A percentile compares a stretch with the other conserved stretches of the same genome.
phyloP scores from a whole-genome alignment of 768 basidiomycete species.

The Mycena filopes region DNA sequence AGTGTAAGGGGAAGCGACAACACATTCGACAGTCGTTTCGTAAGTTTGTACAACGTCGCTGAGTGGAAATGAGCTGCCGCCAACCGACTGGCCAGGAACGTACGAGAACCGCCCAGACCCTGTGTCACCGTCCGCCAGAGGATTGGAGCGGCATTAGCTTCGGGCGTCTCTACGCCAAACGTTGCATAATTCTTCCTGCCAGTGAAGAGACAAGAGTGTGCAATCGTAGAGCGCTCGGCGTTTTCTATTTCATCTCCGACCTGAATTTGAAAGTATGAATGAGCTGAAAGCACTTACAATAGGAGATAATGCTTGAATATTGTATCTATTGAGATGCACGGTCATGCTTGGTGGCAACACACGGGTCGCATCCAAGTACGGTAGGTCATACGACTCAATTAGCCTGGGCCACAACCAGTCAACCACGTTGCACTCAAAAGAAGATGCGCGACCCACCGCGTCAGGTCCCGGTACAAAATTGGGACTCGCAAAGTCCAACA shows the following conservation, averaged over 20 bases:
- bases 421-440: constrained; percentile 3
- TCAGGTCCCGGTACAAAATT: constrained; percentile 78
- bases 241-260: constrained; percentile 55
- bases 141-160: constrained; percentile 78
- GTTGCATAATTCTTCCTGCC: constrained; percentile 62
- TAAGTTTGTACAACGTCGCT: constrained; percentile 75
- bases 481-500: constrained; percentile 87
- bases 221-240: constrained; percentile 67
- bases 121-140: constrained; percentile 78
- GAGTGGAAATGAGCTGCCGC: constrained; percentile 15
- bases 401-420: constrained; percentile 54
- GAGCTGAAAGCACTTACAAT: constrained; percentile 56
- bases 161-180: constrained; percentile 75
- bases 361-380: constrained; percentile 80
- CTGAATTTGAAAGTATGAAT: constrained; percentile 15
- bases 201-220: constrained; percentile 73
- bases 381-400: constrained; percentile 80
- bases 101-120: constrained; percentile 79
- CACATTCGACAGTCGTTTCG: constrained; percentile 66
- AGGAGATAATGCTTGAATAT: constrained; percentile 73
- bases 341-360: constrained; percentile 70
- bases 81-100: constrained; percentile 44
- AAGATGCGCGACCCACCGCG: constrained; percentile 58
- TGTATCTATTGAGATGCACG: constrained; percentile 79
- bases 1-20: constrained; percentile 70